Conservation (phyloP, 352 stramenopile species). For the Blastocystis sp. region DNA sequence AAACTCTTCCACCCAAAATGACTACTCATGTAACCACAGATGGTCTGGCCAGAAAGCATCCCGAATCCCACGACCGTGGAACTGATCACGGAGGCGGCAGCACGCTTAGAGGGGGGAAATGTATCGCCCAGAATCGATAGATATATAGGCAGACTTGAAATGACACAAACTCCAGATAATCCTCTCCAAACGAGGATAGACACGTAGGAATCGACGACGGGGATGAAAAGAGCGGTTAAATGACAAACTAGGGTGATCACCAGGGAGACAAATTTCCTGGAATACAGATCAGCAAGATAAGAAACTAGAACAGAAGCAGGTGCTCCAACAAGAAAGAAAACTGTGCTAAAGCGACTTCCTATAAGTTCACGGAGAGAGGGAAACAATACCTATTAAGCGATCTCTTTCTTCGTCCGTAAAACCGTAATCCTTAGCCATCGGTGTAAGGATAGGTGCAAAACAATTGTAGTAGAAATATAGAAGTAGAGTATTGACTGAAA, state of each 20-base stretch:
- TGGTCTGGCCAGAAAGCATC: conserved; percentile 6
- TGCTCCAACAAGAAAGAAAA: conserved; percentile 31
- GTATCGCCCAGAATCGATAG: conserved; percentile 48
- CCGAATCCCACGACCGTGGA: conserved; percentile 20
- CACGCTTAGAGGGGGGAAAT: not conserved
- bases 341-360: conserved; percentile 48
- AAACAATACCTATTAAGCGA: not conserved
- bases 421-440: not conserved
- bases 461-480: conserved; percentile 25
- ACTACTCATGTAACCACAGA: conserved; percentile 9
- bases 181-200: conserved; percentile 29
- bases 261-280: not conserved
- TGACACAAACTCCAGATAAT: not conserved
- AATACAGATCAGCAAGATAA: conserved; percentile 21
- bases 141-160: conserved; percentile 11
- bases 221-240: not conserved
- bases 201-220: not conserved
- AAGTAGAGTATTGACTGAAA: conserved; percentile 5
- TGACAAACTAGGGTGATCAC: conserved; percentile 2
- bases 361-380: not conserved
- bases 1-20: conserved; percentile 1
- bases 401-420: not conserved
- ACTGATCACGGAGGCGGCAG: not conserved
- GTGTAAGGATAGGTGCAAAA: not conserved
- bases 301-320: conserved; percentile 13